phyloP scores from a whole-genome alignment of 306 rosid genomes.

The Medicago ruthenica region DNA sequence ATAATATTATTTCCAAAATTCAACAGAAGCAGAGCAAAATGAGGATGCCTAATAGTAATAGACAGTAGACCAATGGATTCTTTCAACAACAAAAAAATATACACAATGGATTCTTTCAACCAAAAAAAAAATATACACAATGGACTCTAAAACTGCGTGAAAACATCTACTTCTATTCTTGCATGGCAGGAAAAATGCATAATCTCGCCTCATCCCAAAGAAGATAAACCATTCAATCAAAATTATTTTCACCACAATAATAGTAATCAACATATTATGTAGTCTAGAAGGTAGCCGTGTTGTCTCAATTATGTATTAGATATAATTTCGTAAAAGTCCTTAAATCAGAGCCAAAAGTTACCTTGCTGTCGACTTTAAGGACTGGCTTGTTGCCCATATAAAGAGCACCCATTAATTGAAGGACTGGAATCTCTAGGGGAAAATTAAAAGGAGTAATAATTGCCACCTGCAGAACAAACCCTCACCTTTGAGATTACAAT shows the following conservation, averaged over 20 bases:
- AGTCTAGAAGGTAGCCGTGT: slow-evolving; percentile 15
- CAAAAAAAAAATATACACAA: too few relatives aligned
- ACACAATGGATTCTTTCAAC: too few relatives aligned
- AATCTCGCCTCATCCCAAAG: slow-evolving; percentile 14
- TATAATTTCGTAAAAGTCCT: not conserved
- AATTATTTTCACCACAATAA: slow-evolving; percentile 18
- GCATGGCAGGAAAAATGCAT: not conserved
- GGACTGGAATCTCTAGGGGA: slow-evolving; percentile 95
- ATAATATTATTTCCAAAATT: not conserved
- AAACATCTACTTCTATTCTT: slow-evolving; percentile 8
- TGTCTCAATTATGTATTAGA: slow-evolving; percentile 18
- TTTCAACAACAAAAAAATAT: not conserved
- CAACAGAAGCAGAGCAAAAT: slow-evolving; percentile 9
- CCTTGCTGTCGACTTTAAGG: slow-evolving; percentile 98
- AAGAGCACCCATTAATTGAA: slow-evolving; percentile 98
- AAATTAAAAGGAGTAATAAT: slow-evolving; percentile 94
- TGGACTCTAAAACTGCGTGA: not conserved
- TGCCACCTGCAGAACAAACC: slow-evolving; percentile 71
- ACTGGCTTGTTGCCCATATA: slow-evolving; percentile 98
- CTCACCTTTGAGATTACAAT: slow-evolving; percentile 20
- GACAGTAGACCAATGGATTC: slow-evolving; percentile 23
- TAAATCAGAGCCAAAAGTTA: slow-evolving; percentile 42
- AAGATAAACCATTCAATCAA: not conserved
- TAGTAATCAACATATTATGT: slow-evolving; percentile 3
- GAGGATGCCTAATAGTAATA: slow-evolving; percentile 19